A percentile compares a stretch with the other conserved stretches of the same genome.
These are phyloP conservation scores for Amesomyces nigricolor DNA, from an alignment of 2,329 filamentous ascomycete genomes.

Conservation along the genomic window DNA sequence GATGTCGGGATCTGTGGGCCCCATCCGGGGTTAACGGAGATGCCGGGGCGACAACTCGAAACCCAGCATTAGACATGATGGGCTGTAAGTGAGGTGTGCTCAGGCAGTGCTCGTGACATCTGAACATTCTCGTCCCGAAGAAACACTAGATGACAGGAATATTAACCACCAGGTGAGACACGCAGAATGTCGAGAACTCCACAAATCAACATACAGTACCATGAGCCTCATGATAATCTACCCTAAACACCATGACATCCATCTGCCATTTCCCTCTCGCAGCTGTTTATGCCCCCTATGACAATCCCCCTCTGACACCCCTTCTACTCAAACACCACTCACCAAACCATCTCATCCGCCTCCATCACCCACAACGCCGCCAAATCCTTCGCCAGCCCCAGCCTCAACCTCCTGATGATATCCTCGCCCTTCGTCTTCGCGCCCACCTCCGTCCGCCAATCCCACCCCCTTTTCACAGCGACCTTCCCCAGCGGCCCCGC, in stretches of 20 bases:
- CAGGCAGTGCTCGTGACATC: too few species aligned
- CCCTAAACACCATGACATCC: too few species aligned
- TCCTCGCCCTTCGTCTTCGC: conserved; percentile 58
- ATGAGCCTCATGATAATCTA: too few species aligned
- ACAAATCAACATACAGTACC: too few species aligned
- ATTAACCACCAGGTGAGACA: too few species aligned
- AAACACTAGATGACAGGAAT: not conserved
- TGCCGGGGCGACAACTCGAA: too few species aligned
- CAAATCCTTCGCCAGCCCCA: conserved; percentile 70
- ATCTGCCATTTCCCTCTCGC: too few species aligned
- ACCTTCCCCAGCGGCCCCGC: conserved; percentile 39
- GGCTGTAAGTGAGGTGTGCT: too few species aligned
- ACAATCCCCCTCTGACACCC: too few species aligned
- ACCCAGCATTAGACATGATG: too few species aligned
- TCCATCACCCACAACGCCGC: conserved; percentile 64
- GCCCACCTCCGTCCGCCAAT: conserved; percentile 58
- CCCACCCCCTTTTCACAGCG: conserved; percentile 76
- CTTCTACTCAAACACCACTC: not conserved
- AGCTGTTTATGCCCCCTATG: too few species aligned
- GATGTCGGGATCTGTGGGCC: conserved; percentile 14
- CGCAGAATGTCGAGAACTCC: too few species aligned
- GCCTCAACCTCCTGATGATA: conserved; percentile 64
- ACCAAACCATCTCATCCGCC: conserved; percentile 42
- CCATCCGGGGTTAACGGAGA: not conserved
- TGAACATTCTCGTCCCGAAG: not conserved